Percentiles rank a stretch among this genome's conserved stretches.
These are phyloP conservation scores for Penicillium simplicissimum DNA, from an alignment of 495 filamentous ascomycete genomes.

Conservation along the genomic window DNA sequence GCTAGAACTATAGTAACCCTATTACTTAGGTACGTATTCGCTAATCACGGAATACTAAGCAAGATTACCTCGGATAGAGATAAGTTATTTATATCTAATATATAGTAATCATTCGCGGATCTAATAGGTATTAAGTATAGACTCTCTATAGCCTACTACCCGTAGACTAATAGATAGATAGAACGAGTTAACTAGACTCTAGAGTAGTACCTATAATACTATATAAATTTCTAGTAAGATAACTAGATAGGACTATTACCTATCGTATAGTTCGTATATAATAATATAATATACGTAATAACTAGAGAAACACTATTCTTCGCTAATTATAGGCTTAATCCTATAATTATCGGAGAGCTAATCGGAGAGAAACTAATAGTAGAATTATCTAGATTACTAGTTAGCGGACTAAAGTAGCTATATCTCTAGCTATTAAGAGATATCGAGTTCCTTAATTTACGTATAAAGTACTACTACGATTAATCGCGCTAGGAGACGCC, in stretches of 20 bases:
- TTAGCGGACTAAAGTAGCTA: conserved; percentile 11
- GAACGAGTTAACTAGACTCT: too few species aligned
- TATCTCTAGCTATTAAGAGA: conserved; percentile 20
- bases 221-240: conserved; percentile 17
- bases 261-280: conserved; percentile 14
- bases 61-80: too few species aligned
- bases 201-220: conserved; percentile 9
- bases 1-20: too few species aligned
- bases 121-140: too few species aligned
- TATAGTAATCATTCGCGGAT: too few species aligned
- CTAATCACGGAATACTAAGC: too few species aligned
- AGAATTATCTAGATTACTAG: conserved; percentile 5
- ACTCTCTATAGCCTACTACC: too few species aligned
- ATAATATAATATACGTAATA: conserved; percentile 11
- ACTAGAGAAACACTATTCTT: conserved; percentile 10
- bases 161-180: too few species aligned
- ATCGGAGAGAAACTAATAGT: conserved; percentile 4
- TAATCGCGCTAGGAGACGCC: too few species aligned
- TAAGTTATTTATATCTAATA: too few species aligned
- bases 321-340: conserved; percentile 10
- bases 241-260: conserved; percentile 8
- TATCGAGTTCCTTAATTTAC: conserved; percentile 19
- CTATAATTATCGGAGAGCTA: conserved; percentile 13
- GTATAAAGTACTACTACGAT: conserved; percentile 18
- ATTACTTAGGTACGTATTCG: too few species aligned